Evolutionary conservation across 768 basidiomycete species (phyloP), one percentile per base, ranked within the genome.

Genomic region (Multifurca ochricompacta): DNA sequence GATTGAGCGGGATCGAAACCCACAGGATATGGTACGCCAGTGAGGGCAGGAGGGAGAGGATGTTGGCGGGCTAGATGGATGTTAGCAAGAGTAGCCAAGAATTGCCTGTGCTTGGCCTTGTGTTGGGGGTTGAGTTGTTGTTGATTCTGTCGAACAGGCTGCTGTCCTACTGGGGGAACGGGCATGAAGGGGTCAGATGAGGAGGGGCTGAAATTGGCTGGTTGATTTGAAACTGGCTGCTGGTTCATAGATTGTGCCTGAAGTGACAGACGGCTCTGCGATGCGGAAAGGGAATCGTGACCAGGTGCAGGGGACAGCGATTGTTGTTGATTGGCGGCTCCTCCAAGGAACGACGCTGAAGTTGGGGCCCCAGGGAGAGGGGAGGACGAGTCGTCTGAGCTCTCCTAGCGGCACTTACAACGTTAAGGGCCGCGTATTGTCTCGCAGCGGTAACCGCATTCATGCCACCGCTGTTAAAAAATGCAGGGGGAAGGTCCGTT

Each of bases 381-480:
- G 34, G 68, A 30, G 66, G 71, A 34, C 61, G 59, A 18, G 54
- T 48, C 68, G 69, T 63, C 63, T 68, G 59, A 77, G 80, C 64
- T 77, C 78, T 56, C 76, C 70, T 74, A 65, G 80, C 77, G 62
- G 79, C 75, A 61, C 74, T 81, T 45, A 75, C 83, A 50, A 77
- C 82, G 62, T 75, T 81, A 61, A 90, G 78, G 9, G 83, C 83
- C 28, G 85, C 84, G 79, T 89, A 85, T 71, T 91, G 88, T 68
- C 89, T 91, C 54, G 83, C 83, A 41, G 80, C 75, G 47, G 77
- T 75, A n/a, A n/a, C n/a, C 55, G 83, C 73, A 68, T 90, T 85
- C 59, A 87, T 73, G 64, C 69, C 69, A 10, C 40, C 44, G 3
- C 23, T 51, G 23, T 48, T 56, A 30, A 50, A 51, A 31, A 53